Base-by-base conservation (phyloP, 2,329 filamentous ascomycete genomes). In the Trichoderma arundinaceum region DNA sequence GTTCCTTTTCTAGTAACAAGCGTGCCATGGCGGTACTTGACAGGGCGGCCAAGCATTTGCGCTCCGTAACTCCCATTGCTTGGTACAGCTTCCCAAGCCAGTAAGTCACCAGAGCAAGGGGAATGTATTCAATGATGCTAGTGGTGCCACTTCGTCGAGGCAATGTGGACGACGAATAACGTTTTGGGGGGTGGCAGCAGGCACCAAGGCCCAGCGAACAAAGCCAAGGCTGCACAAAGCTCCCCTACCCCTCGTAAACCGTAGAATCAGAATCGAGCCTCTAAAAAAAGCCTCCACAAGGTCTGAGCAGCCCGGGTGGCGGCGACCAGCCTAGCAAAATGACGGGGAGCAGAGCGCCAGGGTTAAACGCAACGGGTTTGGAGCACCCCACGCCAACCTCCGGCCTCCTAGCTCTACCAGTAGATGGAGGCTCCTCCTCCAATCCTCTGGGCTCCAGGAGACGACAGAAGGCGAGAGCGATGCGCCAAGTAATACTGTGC, bases 351-450 rank as follows among this genome's bases (percentile, higher is more conserved):
- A 41, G 35, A 59, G 22, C 22, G 54, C 60, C 44, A 67, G 65
- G 65, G 61, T 67, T 46, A 22, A 28, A 53, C 65, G 65, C 53
- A 67, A 53, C 52, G 59, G 48, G 59, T 65, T 65, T 60, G 46
- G 61, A 59, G 41, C 60, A 60, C 65, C 65, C 65, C 65, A 67
- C 51, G 65, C 61, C 60, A 64, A 41, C 48, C 44, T 64, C 56
- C 49, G 33, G 39, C n/a, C 46, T 65, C 46, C 56, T 57, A 59
- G 44, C 63, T 65, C 63, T 46, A 28, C 48, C 58, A 52, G 35
- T 49, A 52, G 49, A 63, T 63, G 59, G 57, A 60, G 44, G 56
- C 57, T 66, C 46, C 57, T 43, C 49, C 35, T 61, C 48, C 39
- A 39, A 62, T 59, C n/a, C 48, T 52, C 59, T n/a, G 17, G 19